Percentiles rank a stretch among this genome's conserved stretches.
Evolutionary conservation across 106 monocot species (phyloP).

Genomic region (Phalaenopsis equestris): DNA sequence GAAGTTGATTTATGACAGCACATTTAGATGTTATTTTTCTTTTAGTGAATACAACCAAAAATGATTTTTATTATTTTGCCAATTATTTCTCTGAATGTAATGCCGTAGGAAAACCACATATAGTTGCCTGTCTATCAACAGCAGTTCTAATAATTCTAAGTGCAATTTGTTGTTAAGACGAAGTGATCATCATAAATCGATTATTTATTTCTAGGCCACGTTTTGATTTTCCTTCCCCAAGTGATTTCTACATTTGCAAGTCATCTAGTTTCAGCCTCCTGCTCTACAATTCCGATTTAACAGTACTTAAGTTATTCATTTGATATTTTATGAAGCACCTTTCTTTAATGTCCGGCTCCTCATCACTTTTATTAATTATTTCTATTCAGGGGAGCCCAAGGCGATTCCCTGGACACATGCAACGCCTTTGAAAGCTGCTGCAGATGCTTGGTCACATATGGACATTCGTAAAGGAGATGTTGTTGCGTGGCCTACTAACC

Average conservation of each 20-base stretch:
- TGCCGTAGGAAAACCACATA: background rate
- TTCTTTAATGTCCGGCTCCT: background rate
- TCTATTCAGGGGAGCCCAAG: constrained; percentile 76
- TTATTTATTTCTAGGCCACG: background rate
- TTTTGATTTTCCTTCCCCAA: background rate
- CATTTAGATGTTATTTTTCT: background rate
- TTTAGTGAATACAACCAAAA: background rate
- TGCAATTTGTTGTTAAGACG: background rate
- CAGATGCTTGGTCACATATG: constrained; percentile 93
- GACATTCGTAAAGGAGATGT: constrained; percentile 89
- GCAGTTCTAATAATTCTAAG: background rate
- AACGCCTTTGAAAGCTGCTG: constrained; percentile 89
- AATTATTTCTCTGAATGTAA: background rate
- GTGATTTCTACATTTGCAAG: background rate
- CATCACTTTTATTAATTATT: background rate
- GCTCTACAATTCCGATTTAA: background rate
- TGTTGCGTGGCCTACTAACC: constrained; percentile 96
- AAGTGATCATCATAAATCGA: background rate
- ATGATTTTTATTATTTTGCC: background rate
- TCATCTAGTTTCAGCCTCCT: background rate
- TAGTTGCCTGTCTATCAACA: background rate
- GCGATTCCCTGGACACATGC: constrained; percentile 96
- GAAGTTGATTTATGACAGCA: background rate
- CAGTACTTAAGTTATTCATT: background rate
- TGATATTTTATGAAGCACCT: background rate